phyloP scores from a whole-genome alignment of 164 flowering plant genomes.

The Cinnamomum micranthum region DNA sequence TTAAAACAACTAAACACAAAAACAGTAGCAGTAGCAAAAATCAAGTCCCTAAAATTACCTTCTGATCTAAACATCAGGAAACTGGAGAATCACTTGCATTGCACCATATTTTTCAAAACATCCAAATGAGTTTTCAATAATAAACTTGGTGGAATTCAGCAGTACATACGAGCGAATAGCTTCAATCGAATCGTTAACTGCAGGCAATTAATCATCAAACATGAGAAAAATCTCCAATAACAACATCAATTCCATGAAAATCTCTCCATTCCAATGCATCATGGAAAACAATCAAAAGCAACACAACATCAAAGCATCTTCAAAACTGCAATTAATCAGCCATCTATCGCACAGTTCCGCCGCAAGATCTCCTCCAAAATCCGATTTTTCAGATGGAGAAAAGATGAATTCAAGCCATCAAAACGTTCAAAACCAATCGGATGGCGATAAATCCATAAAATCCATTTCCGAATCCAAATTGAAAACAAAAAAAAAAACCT shows the following conservation, averaged over 20 bases:
- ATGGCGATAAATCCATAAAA: neutral
- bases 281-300: too few relatives aligned
- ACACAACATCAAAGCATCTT: neutral
- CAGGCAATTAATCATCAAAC: neutral
- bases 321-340: neutral
- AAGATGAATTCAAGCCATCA: neutral
- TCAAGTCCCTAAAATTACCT: neutral
- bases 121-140: neutral
- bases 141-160: neutral
- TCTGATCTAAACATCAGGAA: slow-evolving; percentile 4
- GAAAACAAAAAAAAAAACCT: neutral
- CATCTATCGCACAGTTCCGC: neutral
- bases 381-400: neutral
- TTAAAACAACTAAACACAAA: neutral
- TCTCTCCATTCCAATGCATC: neutral
- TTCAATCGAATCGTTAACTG: neutral
- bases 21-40: neutral
- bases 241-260: neutral
- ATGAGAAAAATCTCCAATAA: neutral
- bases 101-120: neutral
- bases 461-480: neutral
- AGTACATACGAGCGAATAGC: neutral
- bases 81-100: slow-evolving; percentile 1
- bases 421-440: neutral
- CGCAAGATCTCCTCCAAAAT: neutral